Evolutionary conservation across 352 stramenopile genomes (phyloP).

Genomic region (Globisporangium paddicum): DNA sequence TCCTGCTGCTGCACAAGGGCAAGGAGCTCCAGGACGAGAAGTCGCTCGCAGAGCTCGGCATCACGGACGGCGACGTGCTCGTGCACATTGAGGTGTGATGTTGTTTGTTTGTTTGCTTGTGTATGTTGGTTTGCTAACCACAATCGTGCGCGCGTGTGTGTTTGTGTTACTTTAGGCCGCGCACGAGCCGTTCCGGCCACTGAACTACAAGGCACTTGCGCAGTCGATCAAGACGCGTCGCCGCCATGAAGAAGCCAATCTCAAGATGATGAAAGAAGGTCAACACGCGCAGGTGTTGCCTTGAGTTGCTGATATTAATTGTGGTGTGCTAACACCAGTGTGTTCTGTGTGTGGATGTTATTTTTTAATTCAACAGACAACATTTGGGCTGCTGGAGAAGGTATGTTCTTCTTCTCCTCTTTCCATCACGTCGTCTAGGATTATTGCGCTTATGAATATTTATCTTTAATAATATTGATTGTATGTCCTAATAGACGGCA

Average conservation of each 20-base stretch:
- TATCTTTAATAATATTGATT: neutral
- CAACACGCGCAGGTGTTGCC: neutral
- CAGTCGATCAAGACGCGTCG: slow-evolving; percentile 72
- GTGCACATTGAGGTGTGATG: slow-evolving; percentile 72
- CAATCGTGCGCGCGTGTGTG: too few relatives aligned
- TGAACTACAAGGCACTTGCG: slow-evolving; percentile 83
- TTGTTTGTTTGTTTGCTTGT: neutral
- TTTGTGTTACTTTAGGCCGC: slow-evolving; percentile 23
- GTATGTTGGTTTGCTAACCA: neutral
- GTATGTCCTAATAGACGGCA: slow-evolving; percentile 40
- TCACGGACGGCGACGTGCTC: slow-evolving; percentile 71
- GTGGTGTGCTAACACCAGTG: neutral
- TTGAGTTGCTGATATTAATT: neutral
- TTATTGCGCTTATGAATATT: neutral
- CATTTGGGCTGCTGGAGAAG: slow-evolving; percentile 73
- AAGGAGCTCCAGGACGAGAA: slow-evolving; percentile 85
- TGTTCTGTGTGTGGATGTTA: neutral
- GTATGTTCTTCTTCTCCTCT: neutral
- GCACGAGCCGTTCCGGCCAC: slow-evolving; percentile 82
- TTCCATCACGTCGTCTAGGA: neutral
- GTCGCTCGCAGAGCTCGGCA: slow-evolving; percentile 72
- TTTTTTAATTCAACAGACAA: slow-evolving; percentile 42
- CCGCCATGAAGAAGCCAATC: slow-evolving; percentile 75
- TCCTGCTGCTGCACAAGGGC: slow-evolving; percentile 82
- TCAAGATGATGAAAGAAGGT: slow-evolving; percentile 85